Evolutionary conservation across 1,284 basidiomycete species (phyloP).

Genomic region (Uromyces viciae-fabae): DNA sequence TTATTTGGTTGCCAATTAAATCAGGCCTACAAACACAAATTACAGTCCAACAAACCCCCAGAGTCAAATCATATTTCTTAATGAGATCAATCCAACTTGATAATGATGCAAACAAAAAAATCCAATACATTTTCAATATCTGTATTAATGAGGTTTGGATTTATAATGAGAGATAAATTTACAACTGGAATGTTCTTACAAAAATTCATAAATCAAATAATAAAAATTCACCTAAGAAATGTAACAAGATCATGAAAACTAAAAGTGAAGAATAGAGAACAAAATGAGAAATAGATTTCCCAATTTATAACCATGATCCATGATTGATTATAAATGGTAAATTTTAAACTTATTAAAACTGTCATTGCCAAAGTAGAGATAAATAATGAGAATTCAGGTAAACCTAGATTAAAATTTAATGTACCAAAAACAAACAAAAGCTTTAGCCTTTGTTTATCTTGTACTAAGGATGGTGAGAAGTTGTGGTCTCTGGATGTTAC

Average conservation of each 20-base stretch:
- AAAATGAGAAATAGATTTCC: constrained; percentile 82
- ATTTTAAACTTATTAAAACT: constrained; percentile 71
- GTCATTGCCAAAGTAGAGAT: constrained; percentile 26
- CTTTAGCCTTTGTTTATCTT: too few relatives aligned
- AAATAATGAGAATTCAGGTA: constrained; percentile 30
- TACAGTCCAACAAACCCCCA: too few relatives aligned
- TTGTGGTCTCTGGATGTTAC: too few relatives aligned
- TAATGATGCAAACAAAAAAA: too few relatives aligned
- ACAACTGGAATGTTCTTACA: neutral
- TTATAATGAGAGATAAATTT: too few relatives aligned
- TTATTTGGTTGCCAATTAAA: too few relatives aligned
- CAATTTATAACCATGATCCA: constrained; percentile 85
- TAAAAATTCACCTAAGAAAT: constrained; percentile 41
- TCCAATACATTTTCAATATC: too few relatives aligned
- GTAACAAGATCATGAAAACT: constrained; percentile 63
- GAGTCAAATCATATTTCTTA: too few relatives aligned
- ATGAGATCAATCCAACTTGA: too few relatives aligned
- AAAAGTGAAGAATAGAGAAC: constrained; percentile 75
- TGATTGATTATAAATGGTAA: constrained; percentile 80
- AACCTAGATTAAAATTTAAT: constrained; percentile 57
- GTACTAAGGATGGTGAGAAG: too few relatives aligned
- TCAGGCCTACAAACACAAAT: too few relatives aligned
- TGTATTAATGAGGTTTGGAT: too few relatives aligned
- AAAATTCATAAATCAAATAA: constrained; percentile 22
- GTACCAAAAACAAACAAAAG: constrained; percentile 67